Conservation (phyloP, 2,329 filamentous ascomycete genomes). For the Claviceps africana region DNA sequence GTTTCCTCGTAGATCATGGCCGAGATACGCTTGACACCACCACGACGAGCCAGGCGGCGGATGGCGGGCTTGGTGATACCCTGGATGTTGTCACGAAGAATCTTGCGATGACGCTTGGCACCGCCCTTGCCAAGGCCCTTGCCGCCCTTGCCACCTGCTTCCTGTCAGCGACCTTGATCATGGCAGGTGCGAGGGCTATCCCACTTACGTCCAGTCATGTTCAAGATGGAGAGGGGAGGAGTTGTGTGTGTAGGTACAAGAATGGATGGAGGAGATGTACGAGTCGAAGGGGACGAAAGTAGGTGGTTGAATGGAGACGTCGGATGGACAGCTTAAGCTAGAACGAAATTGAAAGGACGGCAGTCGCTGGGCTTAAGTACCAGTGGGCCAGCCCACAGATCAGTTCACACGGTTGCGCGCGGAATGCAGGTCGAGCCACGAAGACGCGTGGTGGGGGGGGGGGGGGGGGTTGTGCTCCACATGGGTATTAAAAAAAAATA, state of each 20-base stretch:
- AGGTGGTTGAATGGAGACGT: neutral
- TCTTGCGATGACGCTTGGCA: slow-evolving; percentile 98
- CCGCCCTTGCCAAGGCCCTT: slow-evolving; percentile 97
- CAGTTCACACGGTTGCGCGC: slow-evolving; percentile 12
- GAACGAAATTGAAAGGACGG: slow-evolving; percentile 10
- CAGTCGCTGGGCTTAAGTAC: slow-evolving; percentile 24
- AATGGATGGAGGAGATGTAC: neutral
- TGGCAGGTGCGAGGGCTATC: neutral
- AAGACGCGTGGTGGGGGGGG: neutral
- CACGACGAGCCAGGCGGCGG: slow-evolving; percentile 94
- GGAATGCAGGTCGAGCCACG: neutral
- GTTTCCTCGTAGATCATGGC: slow-evolving; percentile 81
- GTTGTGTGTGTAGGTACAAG: neutral
- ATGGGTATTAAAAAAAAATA: neutral
- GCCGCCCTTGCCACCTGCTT: slow-evolving; percentile 77
- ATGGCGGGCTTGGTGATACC: slow-evolving; percentile 98
- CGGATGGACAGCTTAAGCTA: neutral
- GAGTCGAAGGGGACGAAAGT: too few species aligned
- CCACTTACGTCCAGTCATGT: slow-evolving; percentile 60
- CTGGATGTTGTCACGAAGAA: slow-evolving; percentile 98
- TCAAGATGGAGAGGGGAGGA: slow-evolving; percentile 14
- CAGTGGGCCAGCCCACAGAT: slow-evolving; percentile 23
- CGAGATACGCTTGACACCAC: slow-evolving; percentile 99
- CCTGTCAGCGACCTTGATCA: slow-evolving; percentile 26
- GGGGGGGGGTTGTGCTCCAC: neutral